A percentile compares a stretch with the other conserved stretches of the same genome.
phyloP scores from a whole-genome alignment of 352 stramenopile genomes.

The Globisporangium abappressorium region DNA sequence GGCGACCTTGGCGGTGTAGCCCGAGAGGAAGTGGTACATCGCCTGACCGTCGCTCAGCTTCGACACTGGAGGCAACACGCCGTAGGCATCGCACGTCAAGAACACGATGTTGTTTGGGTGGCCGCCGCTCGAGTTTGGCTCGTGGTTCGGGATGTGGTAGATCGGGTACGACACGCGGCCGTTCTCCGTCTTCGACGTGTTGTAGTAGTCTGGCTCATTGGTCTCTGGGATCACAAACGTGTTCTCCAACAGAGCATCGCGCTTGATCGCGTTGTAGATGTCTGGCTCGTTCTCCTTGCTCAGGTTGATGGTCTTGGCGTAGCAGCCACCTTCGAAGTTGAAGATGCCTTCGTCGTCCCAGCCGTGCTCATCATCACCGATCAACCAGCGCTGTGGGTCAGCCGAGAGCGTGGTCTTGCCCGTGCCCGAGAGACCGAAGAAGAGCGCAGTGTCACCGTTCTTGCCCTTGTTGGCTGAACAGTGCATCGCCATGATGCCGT shows the following conservation, averaged over 20 bases:
- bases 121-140: conserved; percentile 80
- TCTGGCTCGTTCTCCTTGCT: conserved; percentile 95
- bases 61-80: conserved; percentile 95
- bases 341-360: conserved; percentile 98
- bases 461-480: conserved; percentile 98
- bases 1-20: conserved; percentile 98
- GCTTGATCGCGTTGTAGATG: conserved; percentile 97
- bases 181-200: conserved; percentile 97
- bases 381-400: conserved; percentile 16
- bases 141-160: conserved; percentile 97
- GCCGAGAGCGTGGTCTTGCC: conserved; percentile 59
- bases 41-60: conserved; percentile 93
- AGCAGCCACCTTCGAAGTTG: conserved; percentile 99
- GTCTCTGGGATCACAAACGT: conserved; percentile 77
- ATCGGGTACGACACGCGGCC: conserved; percentile 99
- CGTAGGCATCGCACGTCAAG: conserved; percentile 98
- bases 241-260: conserved; percentile 98
- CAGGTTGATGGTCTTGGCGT: conserved; percentile 99
- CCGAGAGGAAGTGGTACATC: conserved; percentile 98
- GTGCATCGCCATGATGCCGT: conserved; percentile 97
- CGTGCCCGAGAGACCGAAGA: conserved; percentile 94
- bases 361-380: conserved; percentile 92
- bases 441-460: conserved; percentile 95
- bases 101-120: conserved; percentile 98
- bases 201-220: conserved; percentile 93